Conservation (phyloP, 1,139 yeast genomes). For the Suhomyces ambrosiae region DNA sequence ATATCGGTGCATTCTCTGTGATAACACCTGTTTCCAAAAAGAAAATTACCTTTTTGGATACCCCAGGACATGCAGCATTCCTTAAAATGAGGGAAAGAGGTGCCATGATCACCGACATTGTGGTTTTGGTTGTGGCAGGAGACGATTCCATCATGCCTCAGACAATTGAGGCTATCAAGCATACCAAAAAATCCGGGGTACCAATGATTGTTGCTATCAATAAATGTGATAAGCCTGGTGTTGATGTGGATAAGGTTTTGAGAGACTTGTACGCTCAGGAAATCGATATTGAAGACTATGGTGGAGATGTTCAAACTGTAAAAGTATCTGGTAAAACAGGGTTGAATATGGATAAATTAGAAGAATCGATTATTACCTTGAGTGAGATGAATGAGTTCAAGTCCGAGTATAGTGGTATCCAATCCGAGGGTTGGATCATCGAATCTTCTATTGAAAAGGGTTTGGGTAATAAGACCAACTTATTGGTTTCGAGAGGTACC, state of each 20-base stretch:
- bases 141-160: conserved; percentile 99
- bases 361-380: conserved; percentile 83
- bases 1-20: conserved; percentile 95
- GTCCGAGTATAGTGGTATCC: conserved; percentile 57
- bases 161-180: conserved; percentile 93
- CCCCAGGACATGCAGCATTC: conserved; percentile 99
- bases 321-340: conserved; percentile 86
- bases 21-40: conserved; percentile 72
- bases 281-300: conserved; percentile 86
- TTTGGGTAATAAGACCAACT: conserved; percentile 84
- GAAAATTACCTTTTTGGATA: conserved; percentile 85
- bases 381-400: conserved; percentile 82
- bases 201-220: conserved; percentile 91
- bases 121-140: conserved; percentile 93
- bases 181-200: conserved; percentile 81
- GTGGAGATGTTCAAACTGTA: conserved; percentile 93
- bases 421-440: conserved; percentile 84
- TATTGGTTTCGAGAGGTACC: conserved; percentile 78
- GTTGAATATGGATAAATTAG: conserved; percentile 81
- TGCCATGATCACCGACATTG: conserved; percentile 90
- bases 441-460: conserved; percentile 86
- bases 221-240: conserved; percentile 83
- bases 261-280: conserved; percentile 77
- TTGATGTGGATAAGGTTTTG: conserved; percentile 71
- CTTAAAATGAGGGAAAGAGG: conserved; percentile 96